These are phyloP conservation scores for Aleurites moluccanus DNA, from an alignment of 441 rosid species.

Conservation along the genomic window DNA sequence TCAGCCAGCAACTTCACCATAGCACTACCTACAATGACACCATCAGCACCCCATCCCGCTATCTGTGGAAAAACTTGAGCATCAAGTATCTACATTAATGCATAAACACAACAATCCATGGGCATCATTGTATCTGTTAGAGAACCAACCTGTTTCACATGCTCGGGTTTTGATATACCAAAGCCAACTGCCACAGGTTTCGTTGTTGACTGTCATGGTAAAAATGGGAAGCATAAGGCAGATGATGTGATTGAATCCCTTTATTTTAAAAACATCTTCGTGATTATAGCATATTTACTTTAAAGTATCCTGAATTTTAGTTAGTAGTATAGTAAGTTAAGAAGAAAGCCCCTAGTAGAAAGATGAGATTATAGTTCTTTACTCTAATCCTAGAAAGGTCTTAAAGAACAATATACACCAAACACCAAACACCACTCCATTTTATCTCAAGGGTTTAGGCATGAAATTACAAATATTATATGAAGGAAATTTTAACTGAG, in stretches of 20 bases:
- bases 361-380: neutral
- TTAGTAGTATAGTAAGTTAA: neutral
- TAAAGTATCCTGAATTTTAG: neutral
- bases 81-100: neutral
- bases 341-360: neutral
- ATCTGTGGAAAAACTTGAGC: conserved; percentile 37
- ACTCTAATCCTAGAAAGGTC: neutral
- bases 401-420: neutral
- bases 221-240: conserved; percentile 6
- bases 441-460: neutral
- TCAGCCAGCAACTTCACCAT: conserved; percentile 75
- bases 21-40: conserved; percentile 90
- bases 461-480: neutral
- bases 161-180: conserved; percentile 92
- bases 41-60: conserved; percentile 91
- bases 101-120: neutral
- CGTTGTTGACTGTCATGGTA: conserved; percentile 48
- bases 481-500: neutral
- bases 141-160: conserved; percentile 72
- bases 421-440: neutral
- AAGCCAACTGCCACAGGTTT: conserved; percentile 95
- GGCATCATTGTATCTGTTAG: neutral
- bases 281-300: neutral
- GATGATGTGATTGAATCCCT: neutral
- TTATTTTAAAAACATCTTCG: neutral